Evolutionary conservation across 257 asterid species (phyloP), one percentile per base, ranked within the genome.

Genomic region (Nicotiana tabacum): DNA sequence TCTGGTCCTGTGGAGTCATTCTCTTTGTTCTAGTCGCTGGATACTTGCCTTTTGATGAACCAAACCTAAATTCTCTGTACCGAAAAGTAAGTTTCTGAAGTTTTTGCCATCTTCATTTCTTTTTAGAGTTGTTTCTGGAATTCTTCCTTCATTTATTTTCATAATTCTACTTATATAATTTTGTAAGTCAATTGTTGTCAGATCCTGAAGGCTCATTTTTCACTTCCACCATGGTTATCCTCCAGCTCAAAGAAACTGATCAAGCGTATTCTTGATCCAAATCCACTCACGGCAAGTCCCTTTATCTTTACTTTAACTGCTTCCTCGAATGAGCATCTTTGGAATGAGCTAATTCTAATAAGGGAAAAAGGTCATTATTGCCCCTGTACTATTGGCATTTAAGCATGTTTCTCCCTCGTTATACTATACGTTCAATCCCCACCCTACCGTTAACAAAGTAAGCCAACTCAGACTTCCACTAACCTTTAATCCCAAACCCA

Each of bases 1-100:
- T 94, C 57, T 94, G 98, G 98, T 94, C 98, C 79, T 92, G 94
- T 84, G 98, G 98, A 62, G 96, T 94, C 87, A 94, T 94, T 86
- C 92, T 94, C 33, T 94, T 91, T 85, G 98, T 94, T 82, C 86
- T 94, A 64, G 90, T 92, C 92, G 92, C 97, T 66, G 97, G 94
- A 77, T 94, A 89, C 87, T 87, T 94, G 64, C 98, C 97, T 69
- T 94, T 94, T 46, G 91, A 94, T 79, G 93, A 94, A 86, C 90
- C 93, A 83, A 92, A 85, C 83, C 90, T 94, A 74, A 6, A 77
- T 69, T 77, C 87, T 79, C 85, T 94, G 87, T 92, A 91, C 84
- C 90, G 83, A 85, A 91, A 62, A 83, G 98, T 94, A 88, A 87
- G 91, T 74, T 76, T 83, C 15, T 74, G 33, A 60, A 46, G 67